Base-by-base conservation (phyloP, 306 rosid genomes). In the Cercis canadensis region DNA sequence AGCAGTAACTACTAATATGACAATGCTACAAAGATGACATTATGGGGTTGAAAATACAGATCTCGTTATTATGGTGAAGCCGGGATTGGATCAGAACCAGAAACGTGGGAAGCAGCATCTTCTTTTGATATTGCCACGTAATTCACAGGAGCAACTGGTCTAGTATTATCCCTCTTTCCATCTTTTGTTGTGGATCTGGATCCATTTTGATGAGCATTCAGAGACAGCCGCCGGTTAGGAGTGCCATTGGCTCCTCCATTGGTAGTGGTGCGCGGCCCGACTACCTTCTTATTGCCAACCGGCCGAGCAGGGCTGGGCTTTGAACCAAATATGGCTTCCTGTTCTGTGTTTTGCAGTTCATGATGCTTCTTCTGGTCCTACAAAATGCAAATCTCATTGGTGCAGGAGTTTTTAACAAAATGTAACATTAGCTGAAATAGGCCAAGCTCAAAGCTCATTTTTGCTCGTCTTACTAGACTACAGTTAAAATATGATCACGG, bases 321-420 rank as follows among this genome's bases (percentile, higher is more conserved):
- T 54, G 97, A 81, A 29, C 89, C 85, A 79, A 85, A 87, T 33
- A 84, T 63, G 64, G 84, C 60, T 79, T 90, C 98, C 73, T 85
- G 96, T 53, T 94, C 98, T 39, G 98, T 70, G 81, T 51, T 87
- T 69, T 85, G 97, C 70, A 21, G 90, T 72, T 94, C 98, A 7
- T 83, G 90, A 75, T 77, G 78, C 83, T 94, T 94, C 81, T 94
- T 94, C 70, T 94, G 98, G 75, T 94, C 98, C 98, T 90, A 81
- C 54, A 74, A 21, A 66, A 45, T 64, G 84, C 68, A 76, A 63
- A 75, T 51, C 54, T 39, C 62, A 65, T 61, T 44, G 41, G 67
- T 9, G 18, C 19, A 16, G 51, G 31, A 14, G n/a, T 15, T 29
- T 19, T 57, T 65, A 24, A 33, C 16, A 19, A 68, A 33, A 55